phyloP scores from a whole-genome alignment of 331 rosid genomes.

The Acacia concinna region DNA sequence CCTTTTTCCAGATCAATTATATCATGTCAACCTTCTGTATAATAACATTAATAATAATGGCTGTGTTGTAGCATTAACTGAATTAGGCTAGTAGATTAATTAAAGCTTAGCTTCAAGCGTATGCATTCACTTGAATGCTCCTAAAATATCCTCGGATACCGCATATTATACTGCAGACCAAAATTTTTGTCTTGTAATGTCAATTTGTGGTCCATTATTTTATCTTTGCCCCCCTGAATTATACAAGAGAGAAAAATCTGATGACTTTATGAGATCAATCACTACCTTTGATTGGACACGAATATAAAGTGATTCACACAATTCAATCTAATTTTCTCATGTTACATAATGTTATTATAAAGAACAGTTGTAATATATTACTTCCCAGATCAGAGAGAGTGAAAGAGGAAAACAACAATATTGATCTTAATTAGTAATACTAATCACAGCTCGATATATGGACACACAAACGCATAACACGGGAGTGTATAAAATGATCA shows the following conservation, averaged over 20 bases:
- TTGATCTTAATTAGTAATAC: neutral
- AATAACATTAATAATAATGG: neutral
- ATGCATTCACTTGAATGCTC: neutral
- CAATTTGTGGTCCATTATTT: neutral
- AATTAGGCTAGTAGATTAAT: slow-evolving; percentile 7
- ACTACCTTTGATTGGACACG: neutral
- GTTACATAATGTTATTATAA: neutral
- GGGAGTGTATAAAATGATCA: neutral
- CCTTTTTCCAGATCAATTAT: neutral
- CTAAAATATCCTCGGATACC: neutral
- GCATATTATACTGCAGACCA: neutral
- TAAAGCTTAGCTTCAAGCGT: slow-evolving; percentile 1
- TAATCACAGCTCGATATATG: neutral
- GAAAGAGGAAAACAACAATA: neutral
- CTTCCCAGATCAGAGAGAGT: too few relatives aligned
- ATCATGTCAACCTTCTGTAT: neutral
- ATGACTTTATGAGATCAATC: neutral
- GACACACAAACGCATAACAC: neutral
- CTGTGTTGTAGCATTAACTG: neutral
- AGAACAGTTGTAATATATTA: neutral
- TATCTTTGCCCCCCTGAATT: neutral
- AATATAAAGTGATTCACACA: neutral
- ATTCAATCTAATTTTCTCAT: neutral
- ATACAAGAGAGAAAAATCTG: neutral
- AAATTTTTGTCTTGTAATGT: neutral